Evolutionary conservation across 2,329 filamentous ascomycete species (phyloP).

Genomic region (Ophiostoma tasmaniense): DNA sequence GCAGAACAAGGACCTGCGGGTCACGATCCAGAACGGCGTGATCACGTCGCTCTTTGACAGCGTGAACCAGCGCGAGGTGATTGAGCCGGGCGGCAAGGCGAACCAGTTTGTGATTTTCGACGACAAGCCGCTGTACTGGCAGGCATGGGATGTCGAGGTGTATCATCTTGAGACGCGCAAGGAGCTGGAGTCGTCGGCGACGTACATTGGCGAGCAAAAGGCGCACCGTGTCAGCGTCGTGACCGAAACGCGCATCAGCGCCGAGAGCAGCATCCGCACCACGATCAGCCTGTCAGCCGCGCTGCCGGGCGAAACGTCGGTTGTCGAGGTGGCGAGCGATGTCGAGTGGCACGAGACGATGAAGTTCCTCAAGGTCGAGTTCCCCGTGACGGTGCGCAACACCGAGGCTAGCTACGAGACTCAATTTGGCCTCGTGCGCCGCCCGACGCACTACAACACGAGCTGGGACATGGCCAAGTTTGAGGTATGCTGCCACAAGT

Average conservation of each 20-base stretch:
- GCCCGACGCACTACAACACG: conserved; percentile 97
- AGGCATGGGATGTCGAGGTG: conserved; percentile 96
- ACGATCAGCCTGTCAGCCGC: conserved; percentile 71
- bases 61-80: conserved; percentile 62
- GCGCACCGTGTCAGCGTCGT: conserved; percentile 71
- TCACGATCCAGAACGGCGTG: conserved; percentile 64
- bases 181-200: conserved; percentile 61
- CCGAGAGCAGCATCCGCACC: conserved; percentile 76
- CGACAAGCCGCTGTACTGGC: conserved; percentile 95
- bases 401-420: conserved; percentile 93
- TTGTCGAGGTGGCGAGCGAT: conserved; percentile 70
- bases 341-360: conserved; percentile 97
- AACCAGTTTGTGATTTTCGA: conserved; percentile 94
- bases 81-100: conserved; percentile 65
- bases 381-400: conserved; percentile 84
- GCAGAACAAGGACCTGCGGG: conserved; percentile 65
- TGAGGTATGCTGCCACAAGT: conserved; percentile 69
- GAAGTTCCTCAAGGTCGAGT: conserved; percentile 98
- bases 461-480: conserved; percentile 77
- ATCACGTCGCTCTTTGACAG: conserved; percentile 82
- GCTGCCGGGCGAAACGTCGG: conserved; percentile 55
- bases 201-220: conserved; percentile 61
- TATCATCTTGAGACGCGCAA: conserved; percentile 83
- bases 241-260: conserved; percentile 80
- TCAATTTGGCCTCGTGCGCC: conserved; percentile 78